These are phyloP conservation scores for Colletotrichum liriopes DNA, from an alignment of 2,329 filamentous ascomycete genomes.

Conservation along the genomic window DNA sequence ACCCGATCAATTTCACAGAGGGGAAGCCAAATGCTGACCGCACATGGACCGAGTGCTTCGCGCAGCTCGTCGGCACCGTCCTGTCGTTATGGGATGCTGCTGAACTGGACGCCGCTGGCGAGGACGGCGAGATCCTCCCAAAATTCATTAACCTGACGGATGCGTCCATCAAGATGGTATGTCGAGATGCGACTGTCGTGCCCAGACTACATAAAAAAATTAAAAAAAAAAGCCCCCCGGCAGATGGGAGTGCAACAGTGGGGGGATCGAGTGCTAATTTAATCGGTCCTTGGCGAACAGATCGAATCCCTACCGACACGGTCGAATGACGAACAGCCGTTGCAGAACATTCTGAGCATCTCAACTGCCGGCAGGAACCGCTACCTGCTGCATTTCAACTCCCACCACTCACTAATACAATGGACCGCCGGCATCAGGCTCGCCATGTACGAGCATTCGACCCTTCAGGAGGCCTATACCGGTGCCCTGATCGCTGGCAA, in stretches of 20 bases:
- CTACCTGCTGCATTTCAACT: conserved; percentile 97
- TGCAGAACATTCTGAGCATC: conserved; percentile 96
- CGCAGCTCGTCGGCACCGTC: conserved; percentile 94
- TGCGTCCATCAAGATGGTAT: conserved; percentile 97
- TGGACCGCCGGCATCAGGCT: conserved; percentile 97
- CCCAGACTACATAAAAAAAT: too few species aligned
- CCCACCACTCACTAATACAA: conserved; percentile 90
- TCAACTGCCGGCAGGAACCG: conserved; percentile 97
- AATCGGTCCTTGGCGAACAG: conserved; percentile 58
- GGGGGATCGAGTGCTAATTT: conserved; percentile 37
- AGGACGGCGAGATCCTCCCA: conserved; percentile 87
- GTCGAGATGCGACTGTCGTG: conserved; percentile 37
- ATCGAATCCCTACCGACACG: conserved; percentile 92
- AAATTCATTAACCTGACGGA: conserved; percentile 98
- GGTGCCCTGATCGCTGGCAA: conserved; percentile 96
- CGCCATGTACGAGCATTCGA: conserved; percentile 93
- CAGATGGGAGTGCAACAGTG: conserved; percentile 12
- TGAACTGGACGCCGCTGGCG: conserved; percentile 88
- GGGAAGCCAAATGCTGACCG: conserved; percentile 89
- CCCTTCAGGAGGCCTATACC: conserved; percentile 95
- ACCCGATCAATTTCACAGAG: conserved; percentile 66
- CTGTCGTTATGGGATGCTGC: conserved; percentile 96
- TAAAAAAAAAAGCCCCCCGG: too few species aligned
- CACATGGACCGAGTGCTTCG: conserved; percentile 97
- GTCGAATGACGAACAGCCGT: conserved; percentile 80